Percentiles rank a stretch among this genome's conserved stretches.
Evolutionary conservation across 768 basidiomycete genomes (phyloP).

Genomic region (Xanthoconium purpureum): DNA sequence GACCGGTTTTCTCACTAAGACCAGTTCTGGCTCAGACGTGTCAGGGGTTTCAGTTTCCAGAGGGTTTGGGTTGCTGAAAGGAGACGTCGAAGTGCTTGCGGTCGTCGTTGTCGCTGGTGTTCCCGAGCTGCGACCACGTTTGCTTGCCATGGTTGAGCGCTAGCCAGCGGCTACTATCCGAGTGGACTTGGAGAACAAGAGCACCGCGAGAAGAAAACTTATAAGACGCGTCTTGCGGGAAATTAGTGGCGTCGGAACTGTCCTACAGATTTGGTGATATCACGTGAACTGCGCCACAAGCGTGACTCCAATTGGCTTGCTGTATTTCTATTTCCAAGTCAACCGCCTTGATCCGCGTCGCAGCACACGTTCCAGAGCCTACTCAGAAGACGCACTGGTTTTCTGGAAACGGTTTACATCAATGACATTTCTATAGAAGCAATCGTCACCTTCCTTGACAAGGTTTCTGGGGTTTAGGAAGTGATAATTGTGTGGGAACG

Average conservation of each 20-base stretch:
- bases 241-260: constrained; percentile 27
- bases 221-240: constrained; percentile 17
- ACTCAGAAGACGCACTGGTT: no score
- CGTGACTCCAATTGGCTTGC: constrained; percentile 16
- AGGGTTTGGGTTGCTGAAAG: constrained; percentile 47
- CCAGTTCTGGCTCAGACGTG: constrained; percentile 42
- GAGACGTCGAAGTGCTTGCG: constrained; percentile 45
- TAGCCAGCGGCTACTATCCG: not conserved
- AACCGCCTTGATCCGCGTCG: no score
- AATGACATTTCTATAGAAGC: no score
- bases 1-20: not conserved
- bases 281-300: constrained; percentile 33
- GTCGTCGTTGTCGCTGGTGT: constrained; percentile 29
- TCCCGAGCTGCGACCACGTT: constrained; percentile 6
- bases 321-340: no score
- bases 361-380: no score
- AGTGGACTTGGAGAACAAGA: constrained; percentile 8
- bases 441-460: no score
- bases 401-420: no score
- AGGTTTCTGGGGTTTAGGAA: no score
- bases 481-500: no score
- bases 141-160: constrained; percentile 27
- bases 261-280: not conserved
- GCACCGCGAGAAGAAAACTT: constrained; percentile 17
- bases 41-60: constrained; percentile 49